phyloP scores from a whole-genome alignment of 371 early-diverging fungal species.

The Amoeboaphelidium occidentale region DNA sequence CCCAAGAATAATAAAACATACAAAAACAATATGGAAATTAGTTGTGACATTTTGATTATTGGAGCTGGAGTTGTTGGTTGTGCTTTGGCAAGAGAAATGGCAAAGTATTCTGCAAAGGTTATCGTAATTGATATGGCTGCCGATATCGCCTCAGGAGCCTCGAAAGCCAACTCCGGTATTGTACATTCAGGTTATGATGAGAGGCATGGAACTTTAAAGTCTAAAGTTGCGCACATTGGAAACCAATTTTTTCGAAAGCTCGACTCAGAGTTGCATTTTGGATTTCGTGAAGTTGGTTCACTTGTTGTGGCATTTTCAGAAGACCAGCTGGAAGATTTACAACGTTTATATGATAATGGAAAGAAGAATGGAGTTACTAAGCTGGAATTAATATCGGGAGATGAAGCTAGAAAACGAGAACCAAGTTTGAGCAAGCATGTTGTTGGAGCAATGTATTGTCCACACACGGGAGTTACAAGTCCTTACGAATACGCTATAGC shows the following conservation, averaged over 20 bases:
- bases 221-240: slow-evolving; percentile 8
- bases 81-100: slow-evolving; percentile 13
- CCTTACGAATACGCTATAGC: slow-evolving; percentile 19
- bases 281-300: slow-evolving; percentile 12
- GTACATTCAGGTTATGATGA: slow-evolving; percentile 19
- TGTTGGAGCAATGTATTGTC: slow-evolving; percentile 11
- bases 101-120: slow-evolving; percentile 6
- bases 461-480: slow-evolving; percentile 13
- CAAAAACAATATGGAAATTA: too few relatives aligned
- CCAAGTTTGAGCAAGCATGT: slow-evolving; percentile 12
- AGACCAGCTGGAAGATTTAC: slow-evolving; percentile 4
- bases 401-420: slow-evolving; percentile 9
- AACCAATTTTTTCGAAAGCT: slow-evolving; percentile 10
- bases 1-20: too few relatives aligned
- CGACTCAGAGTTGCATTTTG: slow-evolving; percentile 13
- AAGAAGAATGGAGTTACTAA: slow-evolving; percentile 12
- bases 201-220: slow-evolving; percentile 13
- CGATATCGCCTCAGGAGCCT: slow-evolving; percentile 13
- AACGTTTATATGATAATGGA: slow-evolving; percentile 11
- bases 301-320: slow-evolving; percentile 12
- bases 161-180: slow-evolving; percentile 16
- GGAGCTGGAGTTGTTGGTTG: slow-evolving; percentile 18
- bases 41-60: slow-evolving; percentile 12
- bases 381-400: slow-evolving; percentile 8
- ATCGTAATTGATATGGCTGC: slow-evolving; percentile 11